Conservation (phyloP, 805 yeast genomes). For the Candida piceae region DNA sequence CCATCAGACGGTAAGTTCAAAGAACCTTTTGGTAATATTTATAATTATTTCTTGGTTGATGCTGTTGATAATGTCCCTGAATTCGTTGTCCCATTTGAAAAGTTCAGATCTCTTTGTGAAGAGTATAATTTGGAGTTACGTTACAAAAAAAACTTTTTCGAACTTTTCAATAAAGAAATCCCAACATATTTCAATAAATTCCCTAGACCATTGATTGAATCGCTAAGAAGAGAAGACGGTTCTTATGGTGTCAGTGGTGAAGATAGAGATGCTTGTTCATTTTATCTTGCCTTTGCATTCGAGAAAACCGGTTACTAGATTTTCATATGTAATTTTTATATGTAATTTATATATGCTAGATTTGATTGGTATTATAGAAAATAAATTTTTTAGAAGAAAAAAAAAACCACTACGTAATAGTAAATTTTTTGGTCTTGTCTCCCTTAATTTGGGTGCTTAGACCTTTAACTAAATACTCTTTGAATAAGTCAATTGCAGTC, state of each 20-base stretch:
- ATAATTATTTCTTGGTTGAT: slow-evolving; percentile 77
- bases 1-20: slow-evolving; percentile 72
- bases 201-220: slow-evolving; percentile 54
- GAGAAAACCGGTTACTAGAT: slow-evolving; percentile 40
- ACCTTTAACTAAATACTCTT: slow-evolving; percentile 52
- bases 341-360: too few relatives aligned
- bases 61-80: slow-evolving; percentile 97
- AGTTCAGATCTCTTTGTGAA: slow-evolving; percentile 75
- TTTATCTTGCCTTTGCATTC: slow-evolving; percentile 80
- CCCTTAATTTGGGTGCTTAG: slow-evolving; percentile 18
- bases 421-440: slow-evolving; percentile 14
- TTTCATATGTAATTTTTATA: too few relatives aligned
- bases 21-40: slow-evolving; percentile 77
- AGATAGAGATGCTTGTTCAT: slow-evolving; percentile 82
- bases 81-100: slow-evolving; percentile 92
- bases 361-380: too few relatives aligned
- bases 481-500: slow-evolving; percentile 54
- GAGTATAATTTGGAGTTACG: slow-evolving; percentile 73
- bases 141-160: slow-evolving; percentile 71
- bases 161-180: slow-evolving; percentile 75
- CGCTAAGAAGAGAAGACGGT: slow-evolving; percentile 74
- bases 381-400: too few relatives aligned
- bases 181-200: slow-evolving; percentile 57
- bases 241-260: slow-evolving; percentile 82
- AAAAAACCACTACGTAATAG: slow-evolving; percentile 3